Conservation (phyloP, 768 basidiomycete genomes). For the Wakefieldia striispora region DNA sequence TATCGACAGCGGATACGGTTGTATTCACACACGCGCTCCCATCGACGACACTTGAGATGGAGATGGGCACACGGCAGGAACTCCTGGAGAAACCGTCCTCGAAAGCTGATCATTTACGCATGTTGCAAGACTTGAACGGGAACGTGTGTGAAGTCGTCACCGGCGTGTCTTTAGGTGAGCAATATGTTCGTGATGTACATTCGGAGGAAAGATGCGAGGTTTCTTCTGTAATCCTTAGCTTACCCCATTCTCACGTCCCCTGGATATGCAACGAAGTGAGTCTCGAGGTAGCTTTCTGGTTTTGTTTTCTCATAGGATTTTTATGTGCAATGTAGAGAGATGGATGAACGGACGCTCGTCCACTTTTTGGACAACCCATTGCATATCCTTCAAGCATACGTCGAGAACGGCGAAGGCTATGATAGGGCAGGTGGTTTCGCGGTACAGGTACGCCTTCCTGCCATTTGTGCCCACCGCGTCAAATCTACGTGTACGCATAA, state of each 20-base stretch:
- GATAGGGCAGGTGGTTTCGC: slow-evolving; percentile 95
- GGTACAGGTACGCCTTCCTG: slow-evolving; percentile 61
- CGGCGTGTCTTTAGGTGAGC: slow-evolving; percentile 79
- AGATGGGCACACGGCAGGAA: slow-evolving; percentile 54
- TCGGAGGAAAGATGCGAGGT: not conserved
- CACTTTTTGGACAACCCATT: slow-evolving; percentile 66
- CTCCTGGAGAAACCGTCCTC: slow-evolving; percentile 85
- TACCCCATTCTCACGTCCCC: slow-evolving; percentile 75
- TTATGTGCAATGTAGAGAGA: slow-evolving; percentile 45
- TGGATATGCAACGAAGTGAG: slow-evolving; percentile 70
- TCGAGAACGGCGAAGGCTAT: slow-evolving; percentile 78
- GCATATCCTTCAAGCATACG: slow-evolving; percentile 72
- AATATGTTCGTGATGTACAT: not conserved
- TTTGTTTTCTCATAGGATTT: not conserved
- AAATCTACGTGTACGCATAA: too few species aligned
- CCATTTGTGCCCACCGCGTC: not conserved
- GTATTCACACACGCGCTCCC: slow-evolving; percentile 80
- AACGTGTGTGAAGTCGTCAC: slow-evolving; percentile 89
- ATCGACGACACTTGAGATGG: slow-evolving; percentile 45
- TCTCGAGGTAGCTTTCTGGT: not conserved
- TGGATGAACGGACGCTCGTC: slow-evolving; percentile 80
- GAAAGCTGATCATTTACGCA: slow-evolving; percentile 80
- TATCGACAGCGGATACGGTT: slow-evolving; percentile 80
- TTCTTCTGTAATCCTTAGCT: slow-evolving; percentile 36
- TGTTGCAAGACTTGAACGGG: slow-evolving; percentile 87